A percentile compares a stretch with the other conserved stretches of the same genome.
phyloP scores from a whole-genome alignment of 2,329 filamentous ascomycete genomes.

The Mycogone perniciosa region DNA sequence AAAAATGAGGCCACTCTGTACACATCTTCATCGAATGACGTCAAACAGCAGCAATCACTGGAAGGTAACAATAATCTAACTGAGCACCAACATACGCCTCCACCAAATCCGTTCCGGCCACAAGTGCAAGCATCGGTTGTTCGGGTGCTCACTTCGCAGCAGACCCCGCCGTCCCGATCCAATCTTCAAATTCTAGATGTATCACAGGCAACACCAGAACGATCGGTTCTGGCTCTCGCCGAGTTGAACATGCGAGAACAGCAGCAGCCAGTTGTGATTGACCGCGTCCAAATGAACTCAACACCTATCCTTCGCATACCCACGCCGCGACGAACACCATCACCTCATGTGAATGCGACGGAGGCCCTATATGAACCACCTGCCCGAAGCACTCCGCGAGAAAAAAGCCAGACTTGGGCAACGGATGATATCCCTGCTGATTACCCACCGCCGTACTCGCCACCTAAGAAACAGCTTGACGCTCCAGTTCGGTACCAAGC shows the following conservation, averaged over 20 bases:
- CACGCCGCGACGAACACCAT: conserved; percentile 11
- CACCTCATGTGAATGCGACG: background rate
- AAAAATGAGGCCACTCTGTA: background rate
- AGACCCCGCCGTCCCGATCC: conserved; percentile 25
- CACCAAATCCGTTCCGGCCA: background rate
- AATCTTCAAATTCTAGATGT: conserved; percentile 1
- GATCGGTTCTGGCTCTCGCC: conserved; percentile 4
- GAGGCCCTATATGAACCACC: background rate
- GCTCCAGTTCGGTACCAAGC: conserved; percentile 46
- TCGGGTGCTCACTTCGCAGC: conserved; percentile 30
- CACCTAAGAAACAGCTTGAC: conserved; percentile 34
- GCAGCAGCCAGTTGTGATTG: conserved; percentile 4
- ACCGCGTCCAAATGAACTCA: conserved; percentile 3
- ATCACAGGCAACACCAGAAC: background rate
- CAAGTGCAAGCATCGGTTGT: conserved; percentile 29
- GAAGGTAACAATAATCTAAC: conserved; percentile 9
- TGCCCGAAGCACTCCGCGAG: conserved; percentile 16
- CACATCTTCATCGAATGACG: background rate
- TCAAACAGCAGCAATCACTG: conserved; percentile 7
- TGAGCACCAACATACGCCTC: background rate
- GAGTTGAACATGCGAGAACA: conserved; percentile 5
- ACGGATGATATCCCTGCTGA: conserved; percentile 34
- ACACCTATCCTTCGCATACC: conserved; percentile 8
- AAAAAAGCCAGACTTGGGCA: conserved; percentile 35
- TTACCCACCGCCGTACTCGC: conserved; percentile 51